Conservation (phyloP, 2,329 filamentous ascomycete genomes). For the Colletotrichum lentis region DNA sequence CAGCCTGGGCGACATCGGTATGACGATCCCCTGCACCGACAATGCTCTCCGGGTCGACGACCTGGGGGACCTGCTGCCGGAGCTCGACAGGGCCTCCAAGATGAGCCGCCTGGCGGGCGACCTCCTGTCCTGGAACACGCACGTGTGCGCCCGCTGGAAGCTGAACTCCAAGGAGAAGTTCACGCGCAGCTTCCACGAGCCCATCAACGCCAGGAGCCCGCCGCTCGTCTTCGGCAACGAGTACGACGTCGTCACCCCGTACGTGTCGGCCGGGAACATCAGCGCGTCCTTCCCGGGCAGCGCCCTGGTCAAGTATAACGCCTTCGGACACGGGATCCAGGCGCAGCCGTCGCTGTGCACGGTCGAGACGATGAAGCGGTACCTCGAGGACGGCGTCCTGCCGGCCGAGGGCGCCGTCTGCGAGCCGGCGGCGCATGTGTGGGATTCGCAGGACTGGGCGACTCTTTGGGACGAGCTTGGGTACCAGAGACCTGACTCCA, state of each 20-base stretch:
- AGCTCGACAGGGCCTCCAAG: slow-evolving; percentile 1
- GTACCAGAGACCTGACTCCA: background rate
- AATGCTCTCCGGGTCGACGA: background rate
- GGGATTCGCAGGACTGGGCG: slow-evolving; percentile 7
- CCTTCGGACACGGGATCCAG: slow-evolving; percentile 3
- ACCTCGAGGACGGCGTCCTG: background rate
- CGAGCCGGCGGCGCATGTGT: slow-evolving; percentile 11
- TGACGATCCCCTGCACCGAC: slow-evolving; percentile 40
- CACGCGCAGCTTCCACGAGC: slow-evolving; percentile 21
- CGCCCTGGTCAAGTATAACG: slow-evolving; percentile 11
- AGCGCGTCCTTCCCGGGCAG: slow-evolving; percentile 11
- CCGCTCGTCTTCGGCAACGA: slow-evolving; percentile 8
- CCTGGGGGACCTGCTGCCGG: slow-evolving; percentile 17
- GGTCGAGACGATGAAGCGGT: background rate
- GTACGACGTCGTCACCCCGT: slow-evolving; percentile 11
- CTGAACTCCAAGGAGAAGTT: slow-evolving; percentile 18
- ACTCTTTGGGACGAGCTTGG: slow-evolving; percentile 1
- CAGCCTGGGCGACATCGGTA: background rate
- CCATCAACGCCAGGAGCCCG: slow-evolving; percentile 12
- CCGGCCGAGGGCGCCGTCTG: slow-evolving; percentile 1
- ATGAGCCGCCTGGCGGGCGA: slow-evolving; percentile 14
- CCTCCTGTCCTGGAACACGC: background rate
- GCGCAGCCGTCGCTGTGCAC: slow-evolving; percentile 2
- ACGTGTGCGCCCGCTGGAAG: slow-evolving; percentile 23
- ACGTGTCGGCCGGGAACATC: slow-evolving; percentile 6